Base-by-base conservation (phyloP, 345 rosid species). In the Passiflora organensis region DNA sequence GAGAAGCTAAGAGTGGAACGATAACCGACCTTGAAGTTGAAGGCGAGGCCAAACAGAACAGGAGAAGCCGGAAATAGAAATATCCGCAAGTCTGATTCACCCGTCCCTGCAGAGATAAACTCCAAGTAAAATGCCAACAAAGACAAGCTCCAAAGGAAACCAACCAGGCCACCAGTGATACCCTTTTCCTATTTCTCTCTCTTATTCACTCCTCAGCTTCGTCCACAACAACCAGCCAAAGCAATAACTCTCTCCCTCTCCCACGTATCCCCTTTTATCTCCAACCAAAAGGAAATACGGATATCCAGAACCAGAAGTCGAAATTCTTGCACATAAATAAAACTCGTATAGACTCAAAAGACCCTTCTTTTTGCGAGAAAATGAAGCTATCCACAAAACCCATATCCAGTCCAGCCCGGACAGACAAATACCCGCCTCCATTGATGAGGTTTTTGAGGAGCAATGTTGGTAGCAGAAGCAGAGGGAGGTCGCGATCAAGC, bases 391-490 rank as follows among this genome's bases (percentile, higher is more conserved):
- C 84, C 9, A 46, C 82, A 6, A 85, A 85, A 72, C 78, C 89
- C 75, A 71, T 69, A 19, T 83, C 90, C 0, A 91, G 98, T 64
- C 98, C 98, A 66, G 90, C 95, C 64, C 91, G 96, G 67, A 44
- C 89, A 0, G 96, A 91, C 58, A 91, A 80, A 69, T 48, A 78
- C 56, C 96, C 98, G 43, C 88, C 98, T 41, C 86, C 89, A 13
- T 73, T 87, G 57, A 79, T 87, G 98, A 75, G 88, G 75, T 83
- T 83, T 70, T 66, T 87, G 53, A 75, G 89, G 28, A 85, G 80
- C 63, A 87, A 74, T 64, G 80, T 47, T 36, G 85, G 84, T 6
- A 80, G 89, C 72, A 76, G 76, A 63, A 85, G 95, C 72, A 79
- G 82, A 60, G 85, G 97, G 13, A 68, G 83, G 74, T 78, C 91